Evolutionary conservation across 1,284 basidiomycete genomes (phyloP).

Genomic region (Inonotus obliquus): DNA sequence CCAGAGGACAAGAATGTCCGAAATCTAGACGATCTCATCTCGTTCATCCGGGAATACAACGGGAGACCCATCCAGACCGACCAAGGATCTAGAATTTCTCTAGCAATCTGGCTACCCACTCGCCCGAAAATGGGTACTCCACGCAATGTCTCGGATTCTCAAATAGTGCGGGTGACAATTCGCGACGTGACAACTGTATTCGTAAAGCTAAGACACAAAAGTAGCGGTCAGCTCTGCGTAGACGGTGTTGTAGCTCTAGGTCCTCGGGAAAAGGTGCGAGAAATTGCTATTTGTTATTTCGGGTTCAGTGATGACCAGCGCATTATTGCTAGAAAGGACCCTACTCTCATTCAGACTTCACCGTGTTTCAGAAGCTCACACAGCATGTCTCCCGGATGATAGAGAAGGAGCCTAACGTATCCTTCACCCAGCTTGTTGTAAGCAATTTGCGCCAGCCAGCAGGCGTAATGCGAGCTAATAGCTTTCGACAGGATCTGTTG

Average conservation of each 20-base stretch:
- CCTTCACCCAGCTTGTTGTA: slow-evolving; percentile 47
- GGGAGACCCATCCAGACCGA: slow-evolving; percentile 32
- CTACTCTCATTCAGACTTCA: slow-evolving; percentile 62
- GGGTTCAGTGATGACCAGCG: slow-evolving; percentile 5
- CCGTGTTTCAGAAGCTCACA: slow-evolving; percentile 57
- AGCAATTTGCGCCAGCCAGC: slow-evolving; percentile 18
- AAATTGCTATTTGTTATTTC: not conserved
- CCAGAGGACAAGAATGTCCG: not conserved
- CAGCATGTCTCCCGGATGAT: slow-evolving; percentile 60
- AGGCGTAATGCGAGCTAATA: not conserved
- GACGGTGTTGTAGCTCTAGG: slow-evolving; percentile 62
- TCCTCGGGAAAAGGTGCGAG: slow-evolving; percentile 57
- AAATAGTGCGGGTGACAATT: slow-evolving; percentile 38
- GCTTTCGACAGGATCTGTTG: slow-evolving; percentile 5
- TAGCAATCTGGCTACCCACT: slow-evolving; percentile 13
- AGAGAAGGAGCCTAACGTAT: slow-evolving; percentile 45
- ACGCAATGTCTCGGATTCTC: slow-evolving; percentile 9
- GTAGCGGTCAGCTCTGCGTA: slow-evolving; percentile 36
- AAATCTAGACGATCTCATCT: slow-evolving; percentile 1
- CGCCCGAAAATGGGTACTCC: slow-evolving; percentile 1
- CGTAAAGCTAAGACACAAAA: slow-evolving; percentile 41
- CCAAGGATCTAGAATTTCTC: not conserved
- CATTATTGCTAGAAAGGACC: slow-evolving; percentile 47
- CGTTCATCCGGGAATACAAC: slow-evolving; percentile 14
- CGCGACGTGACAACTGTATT: slow-evolving; percentile 57